A percentile compares a stretch with the other conserved stretches of the same genome.
Evolutionary conservation across 768 basidiomycete species (phyloP).

Genomic region (Suillus discolor): DNA sequence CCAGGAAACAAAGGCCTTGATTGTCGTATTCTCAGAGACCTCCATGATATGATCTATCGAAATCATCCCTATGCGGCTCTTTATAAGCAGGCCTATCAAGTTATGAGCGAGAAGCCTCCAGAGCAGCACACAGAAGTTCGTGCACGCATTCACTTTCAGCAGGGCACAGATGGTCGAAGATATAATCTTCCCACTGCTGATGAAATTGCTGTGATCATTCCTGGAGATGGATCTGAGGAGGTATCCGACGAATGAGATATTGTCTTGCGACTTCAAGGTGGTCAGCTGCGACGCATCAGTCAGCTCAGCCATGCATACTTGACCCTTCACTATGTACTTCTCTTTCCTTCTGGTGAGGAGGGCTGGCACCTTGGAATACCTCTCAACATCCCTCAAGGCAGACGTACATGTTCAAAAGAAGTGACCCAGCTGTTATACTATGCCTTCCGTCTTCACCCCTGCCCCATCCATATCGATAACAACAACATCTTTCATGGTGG

Average conservation of each 20-base stretch:
- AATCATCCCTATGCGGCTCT: slow-evolving; percentile 31
- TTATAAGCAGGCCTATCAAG: slow-evolving; percentile 36
- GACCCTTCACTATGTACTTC: slow-evolving; percentile 11
- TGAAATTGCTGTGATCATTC: slow-evolving; percentile 43
- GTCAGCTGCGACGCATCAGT: slow-evolving; percentile 29
- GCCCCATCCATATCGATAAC: slow-evolving; percentile 20
- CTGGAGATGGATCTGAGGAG: slow-evolving; percentile 25
- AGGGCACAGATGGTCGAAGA: slow-evolving; percentile 29
- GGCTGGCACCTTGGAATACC: too few relatives aligned
- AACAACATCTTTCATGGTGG: too few relatives aligned
- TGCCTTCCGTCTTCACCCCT: slow-evolving; percentile 27
- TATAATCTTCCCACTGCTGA: slow-evolving; percentile 48
- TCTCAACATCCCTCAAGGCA: too few relatives aligned
- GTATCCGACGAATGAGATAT: slow-evolving; percentile 33
- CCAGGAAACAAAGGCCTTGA: slow-evolving; percentile 26
- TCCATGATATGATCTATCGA: slow-evolving; percentile 27
- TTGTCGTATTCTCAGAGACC: slow-evolving; percentile 18
- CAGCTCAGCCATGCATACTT: slow-evolving; percentile 39
- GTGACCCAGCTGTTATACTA: too few relatives aligned
- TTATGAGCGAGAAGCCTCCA: slow-evolving; percentile 25
- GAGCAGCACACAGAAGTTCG: slow-evolving; percentile 17
- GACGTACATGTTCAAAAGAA: too few relatives aligned
- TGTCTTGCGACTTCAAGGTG: slow-evolving; percentile 26
- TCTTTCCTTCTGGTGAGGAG: too few relatives aligned
- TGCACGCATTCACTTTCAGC: slow-evolving; percentile 13